Evolutionary conservation across 2,329 filamentous ascomycete genomes (phyloP).

Genomic region (Aspergillus oerlinghausenensis): DNA sequence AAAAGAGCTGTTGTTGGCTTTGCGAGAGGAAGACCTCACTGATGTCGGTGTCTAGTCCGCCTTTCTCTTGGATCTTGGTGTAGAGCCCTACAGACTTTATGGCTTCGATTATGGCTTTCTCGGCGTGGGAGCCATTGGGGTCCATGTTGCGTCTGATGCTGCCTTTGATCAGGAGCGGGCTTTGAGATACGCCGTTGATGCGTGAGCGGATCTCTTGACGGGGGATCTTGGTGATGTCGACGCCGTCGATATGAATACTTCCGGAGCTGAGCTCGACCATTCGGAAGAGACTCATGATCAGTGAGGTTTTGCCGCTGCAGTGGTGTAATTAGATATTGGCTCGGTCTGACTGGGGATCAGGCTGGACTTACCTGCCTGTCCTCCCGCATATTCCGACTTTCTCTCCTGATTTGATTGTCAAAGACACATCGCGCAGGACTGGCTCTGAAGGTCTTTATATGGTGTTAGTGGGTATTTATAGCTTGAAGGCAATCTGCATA

Average conservation of each 20-base stretch:
- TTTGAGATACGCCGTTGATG: conserved; percentile 43
- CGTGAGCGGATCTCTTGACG: conserved; percentile 37
- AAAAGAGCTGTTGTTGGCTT: conserved; percentile 63
- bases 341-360: neutral
- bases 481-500: conserved; percentile 11
- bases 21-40: conserved; percentile 49
- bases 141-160: conserved; percentile 38
- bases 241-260: conserved; percentile 39
- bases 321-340: conserved; percentile 3
- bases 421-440: conserved; percentile 44
- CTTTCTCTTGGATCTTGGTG: conserved; percentile 34
- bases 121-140: conserved; percentile 27
- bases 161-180: conserved; percentile 40
- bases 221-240: conserved; percentile 38
- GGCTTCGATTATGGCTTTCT: conserved; percentile 33
- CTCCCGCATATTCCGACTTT: conserved; percentile 41
- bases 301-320: conserved; percentile 40
- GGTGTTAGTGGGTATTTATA: conserved; percentile 7
- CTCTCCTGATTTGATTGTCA: conserved; percentile 41
- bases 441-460: conserved; percentile 22
- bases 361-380: conserved; percentile 30
- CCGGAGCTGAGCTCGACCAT: conserved; percentile 40
- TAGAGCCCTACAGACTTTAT: conserved; percentile 37
- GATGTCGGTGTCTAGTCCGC: conserved; percentile 41
- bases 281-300: conserved; percentile 39